Evolutionary conservation across 2,329 filamentous ascomycete genomes (phyloP), one percentile per base, ranked within the genome.

Genomic region (Fusarium brachygibbosum): DNA sequence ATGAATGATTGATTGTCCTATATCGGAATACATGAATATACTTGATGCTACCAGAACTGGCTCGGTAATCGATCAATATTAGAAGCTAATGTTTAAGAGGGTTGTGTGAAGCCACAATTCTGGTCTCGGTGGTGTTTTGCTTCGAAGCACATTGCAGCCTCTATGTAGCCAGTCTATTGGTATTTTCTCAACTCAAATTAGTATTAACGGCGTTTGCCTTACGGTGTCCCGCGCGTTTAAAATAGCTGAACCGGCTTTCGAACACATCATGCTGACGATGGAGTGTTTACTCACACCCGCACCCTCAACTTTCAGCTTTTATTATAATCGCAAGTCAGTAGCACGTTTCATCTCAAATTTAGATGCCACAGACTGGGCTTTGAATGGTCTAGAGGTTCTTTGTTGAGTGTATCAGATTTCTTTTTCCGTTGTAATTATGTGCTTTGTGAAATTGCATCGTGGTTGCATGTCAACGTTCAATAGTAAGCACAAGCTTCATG

Each of bases 301-400:
- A 45, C 42, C 42, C 17, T 31, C 42, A 44, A 44, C 25, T 23
- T 19, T 21, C 29, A 23, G 29, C 19, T 25, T 9, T 32, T n/a
- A 48, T 12, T 19, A 14, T 17, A 9, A 19, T 14, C 6, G 10
- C n/a, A 28, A 28, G 32, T 21, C 21, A 25, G 31, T 49, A 49
- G 48, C 34, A 51, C n/a, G 34, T 51, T 51, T 29, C 34, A 51
- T 21, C 11, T 21, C 13, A 40, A 51, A 51, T 51, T 25, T 13
- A 29, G n/a, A 51, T 28, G 48, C 48, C 34, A 51, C 32, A 14
- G 25, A 8, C 7, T 35, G 17, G 6, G 9, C 11, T 37, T 19
- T 29, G 9, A n/a, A 12, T 5, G 17, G 23, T 17, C 48, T 38
- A 29, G 34, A 19, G 16, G 7, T 13, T 16, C 2, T 34, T 5